A percentile compares a stretch with the other conserved stretches of the same genome.
Evolutionary conservation across 23 red algal species (phyloP).

Genomic region (Gracilaria domingensis): DNA sequence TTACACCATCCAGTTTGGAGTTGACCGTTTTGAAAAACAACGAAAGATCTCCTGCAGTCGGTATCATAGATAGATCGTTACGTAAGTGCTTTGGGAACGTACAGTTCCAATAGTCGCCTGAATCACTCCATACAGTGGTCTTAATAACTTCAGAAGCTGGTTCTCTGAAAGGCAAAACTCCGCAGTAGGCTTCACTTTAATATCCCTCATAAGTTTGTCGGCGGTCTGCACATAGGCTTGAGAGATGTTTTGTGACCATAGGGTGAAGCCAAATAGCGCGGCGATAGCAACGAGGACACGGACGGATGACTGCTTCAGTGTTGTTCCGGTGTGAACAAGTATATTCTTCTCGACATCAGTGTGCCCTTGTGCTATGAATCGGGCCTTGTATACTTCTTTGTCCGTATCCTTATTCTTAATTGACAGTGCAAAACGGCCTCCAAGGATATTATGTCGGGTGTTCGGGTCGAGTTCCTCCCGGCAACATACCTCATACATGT

Average conservation of each 20-base stretch:
- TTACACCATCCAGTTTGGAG: not conserved
- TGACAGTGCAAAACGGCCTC: not conserved
- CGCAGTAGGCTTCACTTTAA: not conserved
- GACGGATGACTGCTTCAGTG: slow-evolving; percentile 2
- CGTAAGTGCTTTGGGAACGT: slow-evolving; percentile 18
- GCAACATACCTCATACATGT: not conserved
- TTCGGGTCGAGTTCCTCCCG: not conserved
- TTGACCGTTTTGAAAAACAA: slow-evolving; percentile 19
- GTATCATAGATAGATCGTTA: slow-evolving; percentile 7
- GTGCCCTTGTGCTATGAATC: slow-evolving; percentile 6
- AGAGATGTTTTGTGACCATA: slow-evolving; percentile 13
- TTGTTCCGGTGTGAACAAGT: not conserved
- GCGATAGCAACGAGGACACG: slow-evolving; percentile 4
- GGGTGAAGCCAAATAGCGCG: not conserved
- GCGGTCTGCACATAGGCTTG: slow-evolving; percentile 8
- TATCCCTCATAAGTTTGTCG: not conserved
- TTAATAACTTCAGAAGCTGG: not conserved
- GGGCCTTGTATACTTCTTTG: slow-evolving; percentile 40
- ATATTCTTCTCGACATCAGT: slow-evolving; percentile 3
- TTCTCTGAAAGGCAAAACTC: not conserved
- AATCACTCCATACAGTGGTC: slow-evolving; percentile 8
- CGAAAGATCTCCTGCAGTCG: slow-evolving; percentile 23
- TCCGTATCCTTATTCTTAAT: slow-evolving; percentile 32
- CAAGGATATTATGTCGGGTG: not conserved
- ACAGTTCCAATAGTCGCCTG: slow-evolving; percentile 32